phyloP scores from a whole-genome alignment of 371 early-diverging fungal genomes.

The Rhizopus microsporus region DNA sequence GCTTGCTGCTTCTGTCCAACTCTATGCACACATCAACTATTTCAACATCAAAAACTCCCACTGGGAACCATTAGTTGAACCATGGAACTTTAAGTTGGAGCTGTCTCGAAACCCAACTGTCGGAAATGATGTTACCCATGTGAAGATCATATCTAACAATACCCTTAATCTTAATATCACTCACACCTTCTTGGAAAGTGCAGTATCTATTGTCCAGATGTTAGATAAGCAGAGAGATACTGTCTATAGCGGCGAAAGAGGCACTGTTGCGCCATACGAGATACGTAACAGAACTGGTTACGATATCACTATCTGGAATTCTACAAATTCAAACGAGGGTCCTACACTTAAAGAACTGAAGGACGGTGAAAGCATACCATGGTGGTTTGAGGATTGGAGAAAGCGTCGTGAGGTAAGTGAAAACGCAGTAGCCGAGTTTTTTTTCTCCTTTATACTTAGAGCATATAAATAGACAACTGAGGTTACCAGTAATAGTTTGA shows the following conservation, averaged over 20 bases:
- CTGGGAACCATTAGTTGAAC: conserved; percentile 97
- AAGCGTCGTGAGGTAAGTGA: conserved; percentile 77
- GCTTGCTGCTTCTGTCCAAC: conserved; percentile 71
- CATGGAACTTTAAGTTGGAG: conserved; percentile 74
- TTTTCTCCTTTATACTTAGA: too few relatives aligned
- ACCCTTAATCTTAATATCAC: conserved; percentile 86
- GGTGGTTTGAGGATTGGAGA: conserved; percentile 97
- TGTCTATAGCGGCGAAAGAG: conserved; percentile 44
- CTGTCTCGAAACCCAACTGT: conserved; percentile 30
- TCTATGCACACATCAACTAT: conserved; percentile 81
- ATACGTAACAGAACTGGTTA: conserved; percentile 91
- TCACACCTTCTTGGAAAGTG: conserved; percentile 86
- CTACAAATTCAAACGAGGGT: conserved; percentile 56
- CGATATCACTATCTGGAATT: conserved; percentile 87
- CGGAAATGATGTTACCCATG: conserved; percentile 27
- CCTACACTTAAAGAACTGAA: conserved; percentile 67
- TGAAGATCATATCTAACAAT: conserved; percentile 76
- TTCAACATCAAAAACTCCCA: conserved; percentile 96
- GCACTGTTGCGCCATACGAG: conserved; percentile 74
- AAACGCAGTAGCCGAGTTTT: neutral
- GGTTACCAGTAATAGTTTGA: conserved; percentile 67
- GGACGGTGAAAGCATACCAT: conserved; percentile 78
- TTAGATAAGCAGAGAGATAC: conserved; percentile 44
- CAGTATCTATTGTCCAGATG: conserved; percentile 63
- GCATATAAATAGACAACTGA: conserved; percentile 21